phyloP scores from a whole-genome alignment of 805 yeast genomes.

The Myxozyma kluyveri region DNA sequence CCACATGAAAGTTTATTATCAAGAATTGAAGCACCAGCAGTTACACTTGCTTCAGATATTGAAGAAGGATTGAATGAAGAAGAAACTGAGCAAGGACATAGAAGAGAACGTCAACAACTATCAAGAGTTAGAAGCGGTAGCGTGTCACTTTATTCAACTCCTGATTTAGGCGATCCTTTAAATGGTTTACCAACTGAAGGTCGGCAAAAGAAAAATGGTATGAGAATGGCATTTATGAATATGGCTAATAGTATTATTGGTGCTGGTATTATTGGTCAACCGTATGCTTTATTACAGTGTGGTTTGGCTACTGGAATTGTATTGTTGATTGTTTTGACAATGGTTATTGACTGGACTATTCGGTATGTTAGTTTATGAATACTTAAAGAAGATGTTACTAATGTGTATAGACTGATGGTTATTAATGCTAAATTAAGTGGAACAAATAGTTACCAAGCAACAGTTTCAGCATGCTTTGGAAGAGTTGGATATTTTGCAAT shows the following conservation, averaged over 20 bases:
- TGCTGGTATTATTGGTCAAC: slow-evolving; percentile 94
- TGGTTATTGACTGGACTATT: slow-evolving; percentile 85
- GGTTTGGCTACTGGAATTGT: slow-evolving; percentile 75
- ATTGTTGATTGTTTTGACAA: slow-evolving; percentile 56
- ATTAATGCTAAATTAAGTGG: slow-evolving; percentile 77
- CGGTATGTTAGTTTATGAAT: slow-evolving; percentile 28
- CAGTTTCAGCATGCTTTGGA: slow-evolving; percentile 79
- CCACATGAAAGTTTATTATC: slow-evolving; percentile 22
- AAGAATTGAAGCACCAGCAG: slow-evolving; percentile 26
- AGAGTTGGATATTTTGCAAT: slow-evolving; percentile 63
- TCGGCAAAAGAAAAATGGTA: slow-evolving; percentile 46
- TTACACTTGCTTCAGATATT: slow-evolving; percentile 11
- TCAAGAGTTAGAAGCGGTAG: neutral
- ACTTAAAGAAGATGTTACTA: neutral
- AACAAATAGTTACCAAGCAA: slow-evolving; percentile 76
- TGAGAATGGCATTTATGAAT: slow-evolving; percentile 91
- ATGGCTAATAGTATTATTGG: slow-evolving; percentile 95
- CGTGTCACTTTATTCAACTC: neutral
- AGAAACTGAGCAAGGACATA: neutral
- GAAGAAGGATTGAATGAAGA: slow-evolving; percentile 1
- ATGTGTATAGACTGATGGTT: slow-evolving; percentile 59
- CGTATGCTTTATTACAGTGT: slow-evolving; percentile 77
- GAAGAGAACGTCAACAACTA: neutral
- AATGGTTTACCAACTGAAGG: slow-evolving; percentile 32
- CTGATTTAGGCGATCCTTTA: neutral